Evolutionary conservation across 2,329 filamentous ascomycete genomes (phyloP).

Genomic region (Aspergillus floridensis): DNA sequence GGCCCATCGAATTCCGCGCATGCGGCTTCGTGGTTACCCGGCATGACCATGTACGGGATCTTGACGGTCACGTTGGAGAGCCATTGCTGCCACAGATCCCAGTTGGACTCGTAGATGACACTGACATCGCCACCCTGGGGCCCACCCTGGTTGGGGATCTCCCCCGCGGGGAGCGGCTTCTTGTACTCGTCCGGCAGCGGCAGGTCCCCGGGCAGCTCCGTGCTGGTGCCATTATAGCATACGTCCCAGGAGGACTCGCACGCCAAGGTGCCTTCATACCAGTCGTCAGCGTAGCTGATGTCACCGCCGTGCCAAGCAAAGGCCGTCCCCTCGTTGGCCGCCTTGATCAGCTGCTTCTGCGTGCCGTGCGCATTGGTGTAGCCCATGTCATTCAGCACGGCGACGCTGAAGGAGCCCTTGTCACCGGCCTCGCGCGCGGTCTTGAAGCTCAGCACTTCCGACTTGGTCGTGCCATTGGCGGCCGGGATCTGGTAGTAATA

Average conservation of each 20-base stretch:
- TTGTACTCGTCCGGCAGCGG: conserved; percentile 43
- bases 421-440: conserved; percentile 48
- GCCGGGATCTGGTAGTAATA: conserved; percentile 54
- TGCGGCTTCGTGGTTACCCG: conserved; percentile 52
- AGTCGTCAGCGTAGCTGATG: conserved; percentile 52
- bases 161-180: conserved; percentile 46
- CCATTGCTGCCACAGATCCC: conserved; percentile 55
- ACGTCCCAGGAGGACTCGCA: conserved; percentile 50
- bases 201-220: conserved; percentile 37
- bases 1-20: conserved; percentile 51
- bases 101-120: conserved; percentile 52
- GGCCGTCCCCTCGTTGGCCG: conserved; percentile 44
- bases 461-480: conserved; percentile 51
- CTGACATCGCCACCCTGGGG: conserved; percentile 51
- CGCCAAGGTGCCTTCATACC: conserved; percentile 52
- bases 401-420: conserved; percentile 43
- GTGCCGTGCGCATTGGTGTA: conserved; percentile 54
- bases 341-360: conserved; percentile 43
- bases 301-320: conserved; percentile 57
- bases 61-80: conserved; percentile 43
- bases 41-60: conserved; percentile 51
- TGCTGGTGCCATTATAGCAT: conserved; percentile 52
- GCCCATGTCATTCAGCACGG: conserved; percentile 54
- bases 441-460: conserved; percentile 47
- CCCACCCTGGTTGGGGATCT: conserved; percentile 47